phyloP scores from a whole-genome alignment of 1,139 yeast genomes.

The Entelexis paramagnoliae region DNA sequence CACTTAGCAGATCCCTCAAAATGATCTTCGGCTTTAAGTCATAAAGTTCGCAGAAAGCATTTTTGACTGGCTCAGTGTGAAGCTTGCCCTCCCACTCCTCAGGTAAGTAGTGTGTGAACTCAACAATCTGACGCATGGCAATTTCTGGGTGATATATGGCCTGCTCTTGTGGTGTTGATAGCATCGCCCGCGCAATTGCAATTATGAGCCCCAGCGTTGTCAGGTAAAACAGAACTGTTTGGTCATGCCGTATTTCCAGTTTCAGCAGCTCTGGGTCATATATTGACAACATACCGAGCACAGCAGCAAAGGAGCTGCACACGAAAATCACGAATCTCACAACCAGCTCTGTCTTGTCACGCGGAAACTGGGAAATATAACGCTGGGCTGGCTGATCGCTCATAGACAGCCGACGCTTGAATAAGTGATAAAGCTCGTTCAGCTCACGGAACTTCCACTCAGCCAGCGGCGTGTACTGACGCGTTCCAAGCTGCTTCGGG shows the following conservation, averaged over 20 bases:
- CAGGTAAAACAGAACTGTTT: slow-evolving; percentile 75
- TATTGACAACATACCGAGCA: slow-evolving; percentile 72
- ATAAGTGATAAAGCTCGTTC: slow-evolving; percentile 83
- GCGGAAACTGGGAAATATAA: slow-evolving; percentile 86
- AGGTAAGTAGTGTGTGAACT: slow-evolving; percentile 85
- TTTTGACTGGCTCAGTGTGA: slow-evolving; percentile 71
- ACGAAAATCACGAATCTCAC: slow-evolving; percentile 63
- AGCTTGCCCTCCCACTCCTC: slow-evolving; percentile 71
- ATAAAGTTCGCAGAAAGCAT: slow-evolving; percentile 70
- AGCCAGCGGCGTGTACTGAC: slow-evolving; percentile 89
- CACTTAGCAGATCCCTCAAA: slow-evolving; percentile 65
- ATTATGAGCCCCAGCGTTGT: slow-evolving; percentile 75
- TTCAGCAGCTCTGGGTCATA: slow-evolving; percentile 86
- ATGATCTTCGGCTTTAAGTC: slow-evolving; percentile 65
- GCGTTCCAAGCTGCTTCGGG: slow-evolving; percentile 71
- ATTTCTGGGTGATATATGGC: slow-evolving; percentile 85
- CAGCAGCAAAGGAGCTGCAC: slow-evolving; percentile 82
- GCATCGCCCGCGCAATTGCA: slow-evolving; percentile 57
- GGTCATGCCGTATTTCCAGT: slow-evolving; percentile 74
- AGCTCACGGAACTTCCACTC: slow-evolving; percentile 93
- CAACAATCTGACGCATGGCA: slow-evolving; percentile 63
- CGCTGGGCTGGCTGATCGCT: slow-evolving; percentile 71
- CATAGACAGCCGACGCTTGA: slow-evolving; percentile 62
- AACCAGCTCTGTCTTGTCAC: slow-evolving; percentile 52
- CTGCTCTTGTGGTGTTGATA: slow-evolving; percentile 39